A percentile compares a stretch with the other conserved stretches of the same genome.
Conservation (phyloP, 176 grass and related monocot species). For the Cenchrus americanus region DNA sequence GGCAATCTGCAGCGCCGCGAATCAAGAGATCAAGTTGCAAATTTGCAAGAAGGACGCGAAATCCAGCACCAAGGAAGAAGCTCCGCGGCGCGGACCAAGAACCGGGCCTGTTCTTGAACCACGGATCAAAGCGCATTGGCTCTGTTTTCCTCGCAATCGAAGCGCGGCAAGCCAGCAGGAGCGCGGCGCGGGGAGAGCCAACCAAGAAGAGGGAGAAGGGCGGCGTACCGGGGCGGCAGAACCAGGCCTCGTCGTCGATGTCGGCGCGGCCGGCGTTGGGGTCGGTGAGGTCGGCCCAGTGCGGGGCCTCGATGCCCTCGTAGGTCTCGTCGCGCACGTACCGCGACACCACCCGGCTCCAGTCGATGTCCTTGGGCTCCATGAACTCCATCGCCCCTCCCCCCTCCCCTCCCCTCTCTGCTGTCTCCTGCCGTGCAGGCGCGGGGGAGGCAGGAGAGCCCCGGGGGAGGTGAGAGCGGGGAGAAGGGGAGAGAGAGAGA, state of each 20-base stretch:
- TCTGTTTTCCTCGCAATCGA: neutral
- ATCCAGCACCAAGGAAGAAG: neutral
- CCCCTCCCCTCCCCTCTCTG: neutral
- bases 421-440: neutral
- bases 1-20: slow-evolving; percentile 65
- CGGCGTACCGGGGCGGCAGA: slow-evolving; percentile 80
- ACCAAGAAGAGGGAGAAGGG: neutral
- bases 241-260: slow-evolving; percentile 81
- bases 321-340: slow-evolving; percentile 84
- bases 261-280: slow-evolving; percentile 45
- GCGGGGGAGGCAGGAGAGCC: neutral
- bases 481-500: neutral
- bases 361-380: slow-evolving; percentile 95
- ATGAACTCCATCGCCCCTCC: slow-evolving; percentile 51
- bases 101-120: neutral
- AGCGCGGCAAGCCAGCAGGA: neutral
- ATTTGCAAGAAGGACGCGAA: neutral
- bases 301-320: slow-evolving; percentile 88
- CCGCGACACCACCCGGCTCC: slow-evolving; percentile 77
- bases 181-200: neutral
- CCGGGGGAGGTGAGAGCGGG: neutral
- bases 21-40: slow-evolving; percentile 23
- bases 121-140: neutral
- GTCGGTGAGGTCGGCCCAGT: slow-evolving; percentile 74
- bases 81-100: slow-evolving; percentile 22